phyloP scores from a whole-genome alignment of 1,139 yeast species.

The Taphrina sp. region DNA sequence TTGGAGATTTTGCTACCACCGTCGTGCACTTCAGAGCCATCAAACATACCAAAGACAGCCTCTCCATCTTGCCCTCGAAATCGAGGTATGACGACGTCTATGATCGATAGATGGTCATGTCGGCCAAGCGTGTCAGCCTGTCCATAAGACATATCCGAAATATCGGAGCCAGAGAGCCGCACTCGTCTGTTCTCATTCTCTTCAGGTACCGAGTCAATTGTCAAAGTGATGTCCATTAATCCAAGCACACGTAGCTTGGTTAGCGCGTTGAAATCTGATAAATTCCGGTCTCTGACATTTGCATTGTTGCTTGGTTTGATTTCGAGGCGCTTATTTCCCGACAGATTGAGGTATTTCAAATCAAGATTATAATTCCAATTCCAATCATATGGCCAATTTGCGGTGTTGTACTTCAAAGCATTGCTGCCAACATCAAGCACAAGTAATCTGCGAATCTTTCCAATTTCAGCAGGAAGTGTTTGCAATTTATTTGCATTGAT shows the following conservation, averaged over 20 bases:
- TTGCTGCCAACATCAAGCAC: slow-evolving; percentile 91
- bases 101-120: slow-evolving; percentile 62
- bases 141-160: slow-evolving; percentile 79
- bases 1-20: slow-evolving; percentile 62
- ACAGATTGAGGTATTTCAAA: slow-evolving; percentile 76
- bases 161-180: slow-evolving; percentile 84
- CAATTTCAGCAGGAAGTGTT: slow-evolving; percentile 84
- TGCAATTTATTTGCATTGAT: slow-evolving; percentile 82
- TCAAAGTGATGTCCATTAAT: slow-evolving; percentile 89
- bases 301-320: slow-evolving; percentile 59
- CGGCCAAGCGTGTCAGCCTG: slow-evolving; percentile 79
- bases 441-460: slow-evolving; percentile 61
- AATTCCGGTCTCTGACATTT: slow-evolving; percentile 46
- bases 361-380: slow-evolving; percentile 88
- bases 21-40: slow-evolving; percentile 56
- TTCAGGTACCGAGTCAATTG: slow-evolving; percentile 80
- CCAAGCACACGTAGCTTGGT: slow-evolving; percentile 74
- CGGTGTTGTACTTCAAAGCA: slow-evolving; percentile 82
- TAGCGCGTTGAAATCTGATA: slow-evolving; percentile 75
- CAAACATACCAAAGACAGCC: slow-evolving; percentile 77
- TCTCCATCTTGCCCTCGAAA: slow-evolving; percentile 78
- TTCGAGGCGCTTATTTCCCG: slow-evolving; percentile 90
- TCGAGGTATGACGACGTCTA: slow-evolving; percentile 84
- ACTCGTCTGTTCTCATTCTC: slow-evolving; percentile 80
- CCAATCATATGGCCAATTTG: slow-evolving; percentile 97